A percentile compares a stretch with the other conserved stretches of the same genome.
These are phyloP conservation scores for Rosa hybrid DNA, from an alignment of 331 rosid species.

Conservation along the genomic window DNA sequence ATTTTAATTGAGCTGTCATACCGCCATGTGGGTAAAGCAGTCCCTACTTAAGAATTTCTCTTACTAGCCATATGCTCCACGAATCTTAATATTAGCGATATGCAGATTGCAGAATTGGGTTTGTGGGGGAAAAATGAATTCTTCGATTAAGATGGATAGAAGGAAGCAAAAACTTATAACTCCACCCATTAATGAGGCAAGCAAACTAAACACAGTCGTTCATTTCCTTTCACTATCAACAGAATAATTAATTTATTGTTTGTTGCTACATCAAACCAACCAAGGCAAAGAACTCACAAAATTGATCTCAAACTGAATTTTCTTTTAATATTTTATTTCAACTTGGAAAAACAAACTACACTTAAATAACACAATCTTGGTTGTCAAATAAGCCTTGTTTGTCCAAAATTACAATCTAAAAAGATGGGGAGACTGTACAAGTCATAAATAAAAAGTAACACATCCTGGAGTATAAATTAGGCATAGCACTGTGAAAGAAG, in stretches of 20 bases:
- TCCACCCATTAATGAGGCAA: background rate
- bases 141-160: background rate
- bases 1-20: too few species aligned
- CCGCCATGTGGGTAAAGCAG: too few species aligned
- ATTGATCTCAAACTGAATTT: background rate
- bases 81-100: background rate
- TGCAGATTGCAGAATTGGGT: background rate
- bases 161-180: background rate
- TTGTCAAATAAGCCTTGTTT: constrained; percentile 3
- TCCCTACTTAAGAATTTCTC: too few species aligned
- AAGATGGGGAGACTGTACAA: constrained; percentile 27
- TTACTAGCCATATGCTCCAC: background rate
- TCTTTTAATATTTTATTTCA: constrained; percentile 9
- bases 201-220: background rate
- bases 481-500: constrained; percentile 23
- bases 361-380: background rate
- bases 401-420: constrained; percentile 15
- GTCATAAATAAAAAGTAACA: constrained; percentile 4
- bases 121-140: background rate
- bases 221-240: background rate
- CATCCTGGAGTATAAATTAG: constrained; percentile 12
- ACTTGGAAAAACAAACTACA: background rate
- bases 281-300: background rate
- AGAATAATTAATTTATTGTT: background rate
- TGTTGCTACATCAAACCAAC: background rate